Percentiles rank a stretch among this genome's conserved stretches.
These are phyloP conservation scores for Cubamyces lactineus DNA, from an alignment of 768 basidiomycete species.

Conservation along the genomic window DNA sequence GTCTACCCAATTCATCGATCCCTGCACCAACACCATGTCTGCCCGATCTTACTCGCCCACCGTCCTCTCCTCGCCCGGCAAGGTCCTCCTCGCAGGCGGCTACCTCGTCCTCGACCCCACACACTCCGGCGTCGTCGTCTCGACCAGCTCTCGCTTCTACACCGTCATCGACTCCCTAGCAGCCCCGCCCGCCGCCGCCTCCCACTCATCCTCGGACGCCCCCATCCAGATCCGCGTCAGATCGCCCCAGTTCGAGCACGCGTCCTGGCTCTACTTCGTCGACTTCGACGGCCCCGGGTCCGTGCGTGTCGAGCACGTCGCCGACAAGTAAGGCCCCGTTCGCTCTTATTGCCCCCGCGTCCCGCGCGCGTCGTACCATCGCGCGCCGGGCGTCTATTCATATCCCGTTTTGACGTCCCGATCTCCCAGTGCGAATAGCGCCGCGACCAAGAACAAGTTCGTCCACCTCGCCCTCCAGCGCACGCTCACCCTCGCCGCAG, in stretches of 20 bases:
- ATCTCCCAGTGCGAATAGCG: slow-evolving; percentile 16
- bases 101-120: slow-evolving; percentile 93
- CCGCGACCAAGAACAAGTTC: slow-evolving; percentile 79
- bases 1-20: neutral
- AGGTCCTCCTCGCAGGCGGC: slow-evolving; percentile 93
- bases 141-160: slow-evolving; percentile 94
- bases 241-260: slow-evolving; percentile 89
- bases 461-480: slow-evolving; percentile 87
- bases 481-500: slow-evolving; percentile 67
- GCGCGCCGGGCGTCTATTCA: neutral
- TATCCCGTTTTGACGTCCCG: slow-evolving; percentile 9
- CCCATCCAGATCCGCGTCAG: slow-evolving; percentile 64
- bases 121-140: slow-evolving; percentile 86
- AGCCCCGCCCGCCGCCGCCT: slow-evolving; percentile 15
- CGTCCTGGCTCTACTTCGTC: slow-evolving; percentile 75
- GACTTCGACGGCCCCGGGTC: slow-evolving; percentile 37
- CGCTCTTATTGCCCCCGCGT: neutral
- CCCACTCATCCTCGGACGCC: neutral
- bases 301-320: slow-evolving; percentile 35
- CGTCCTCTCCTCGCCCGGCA: slow-evolving; percentile 89
- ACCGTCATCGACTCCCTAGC: slow-evolving; percentile 54
- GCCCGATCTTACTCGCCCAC: slow-evolving; percentile 43
- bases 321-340: slow-evolving; percentile 21
- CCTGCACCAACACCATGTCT: neutral
- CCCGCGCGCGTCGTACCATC: neutral